A percentile compares a stretch with the other conserved stretches of the same genome.
Conservation (phyloP, 2,329 filamentous ascomycete species). For the Aspergillus sojae region DNA sequence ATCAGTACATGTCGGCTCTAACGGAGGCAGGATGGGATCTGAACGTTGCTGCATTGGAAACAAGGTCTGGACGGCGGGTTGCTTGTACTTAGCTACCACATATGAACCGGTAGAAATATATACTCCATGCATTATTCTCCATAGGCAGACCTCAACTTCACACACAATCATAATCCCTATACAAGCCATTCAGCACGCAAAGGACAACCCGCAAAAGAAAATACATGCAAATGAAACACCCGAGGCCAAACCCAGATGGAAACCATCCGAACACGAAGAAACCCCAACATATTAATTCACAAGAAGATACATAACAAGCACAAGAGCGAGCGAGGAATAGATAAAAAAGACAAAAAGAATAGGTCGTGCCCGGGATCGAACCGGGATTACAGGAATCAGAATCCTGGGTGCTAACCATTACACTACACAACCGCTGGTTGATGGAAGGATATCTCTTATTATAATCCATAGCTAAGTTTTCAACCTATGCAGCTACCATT, state of each 20-base stretch:
- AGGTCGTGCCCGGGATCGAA: slow-evolving; percentile 4
- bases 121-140: background rate
- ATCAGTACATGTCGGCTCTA: slow-evolving; percentile 46
- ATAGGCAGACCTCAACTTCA: background rate
- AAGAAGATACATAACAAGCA: too few species aligned
- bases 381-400: background rate
- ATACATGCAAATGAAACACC: background rate
- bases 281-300: too few species aligned
- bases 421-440: background rate
- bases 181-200: background rate
- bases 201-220: background rate
- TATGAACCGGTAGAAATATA: background rate
- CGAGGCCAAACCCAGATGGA: too few species aligned
- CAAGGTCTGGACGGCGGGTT: slow-evolving; percentile 54
- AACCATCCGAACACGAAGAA: too few species aligned
- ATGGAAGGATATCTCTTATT: background rate
- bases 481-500: too few species aligned
- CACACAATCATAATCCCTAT: background rate
- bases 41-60: slow-evolving; percentile 66
- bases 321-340: too few species aligned
- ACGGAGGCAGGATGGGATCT: slow-evolving; percentile 66
- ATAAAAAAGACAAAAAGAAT: background rate
- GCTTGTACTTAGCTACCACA: background rate
- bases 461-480: background rate
- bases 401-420: background rate